Base-by-base conservation (phyloP, 495 filamentous ascomycete genomes). In the Parathielavia hyrcaniae region DNA sequence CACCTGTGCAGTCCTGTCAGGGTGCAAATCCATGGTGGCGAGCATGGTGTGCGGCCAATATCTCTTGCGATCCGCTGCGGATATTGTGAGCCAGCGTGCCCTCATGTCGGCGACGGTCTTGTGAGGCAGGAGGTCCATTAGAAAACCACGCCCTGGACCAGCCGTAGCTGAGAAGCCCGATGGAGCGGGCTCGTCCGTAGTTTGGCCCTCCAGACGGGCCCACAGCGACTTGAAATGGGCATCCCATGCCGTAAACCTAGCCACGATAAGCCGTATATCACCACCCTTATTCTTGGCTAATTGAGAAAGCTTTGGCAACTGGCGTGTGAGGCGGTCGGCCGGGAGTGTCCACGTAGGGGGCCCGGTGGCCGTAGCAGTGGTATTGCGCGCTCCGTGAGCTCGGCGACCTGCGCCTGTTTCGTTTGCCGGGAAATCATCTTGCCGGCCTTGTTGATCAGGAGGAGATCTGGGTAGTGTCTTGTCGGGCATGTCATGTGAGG, bases 31-130 rank as follows among this genome's bases (percentile, higher is more conserved):
- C 26, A 88, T 61, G 26, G 81, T 66, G 64, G 74, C 76, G 17
- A 81, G 67, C 52, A 86, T 80, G 23, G 83, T 55, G 3, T 72
- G 61, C 35, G 72, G 71, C 85, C 84, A 88, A 38, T 65, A 55
- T 0, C 12, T 40, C 35, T 68, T 59, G 39, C 77, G 79, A 16
- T 40, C 59, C 2, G 50, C 12, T 17, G 53, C 61, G 13, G 63
- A 23, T 40, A 75, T 50, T 22, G 34, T 40, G 4, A 65, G 59
- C 82, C 81, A 85, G n/a, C 58, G 53, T 17, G 71, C 61, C 48
- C 67, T 63, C 64, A 86, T 77, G 4, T 47, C 63, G 7, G 67
- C 64, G 34, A 62, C 36, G 47, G 64, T 64, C 32, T 69, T 64
- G 4, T 51, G 44, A 35, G 64, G 52, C 4, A 76, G 45, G 32